phyloP scores from a whole-genome alignment of 106 monocot species.

The Dioscorea alata region DNA sequence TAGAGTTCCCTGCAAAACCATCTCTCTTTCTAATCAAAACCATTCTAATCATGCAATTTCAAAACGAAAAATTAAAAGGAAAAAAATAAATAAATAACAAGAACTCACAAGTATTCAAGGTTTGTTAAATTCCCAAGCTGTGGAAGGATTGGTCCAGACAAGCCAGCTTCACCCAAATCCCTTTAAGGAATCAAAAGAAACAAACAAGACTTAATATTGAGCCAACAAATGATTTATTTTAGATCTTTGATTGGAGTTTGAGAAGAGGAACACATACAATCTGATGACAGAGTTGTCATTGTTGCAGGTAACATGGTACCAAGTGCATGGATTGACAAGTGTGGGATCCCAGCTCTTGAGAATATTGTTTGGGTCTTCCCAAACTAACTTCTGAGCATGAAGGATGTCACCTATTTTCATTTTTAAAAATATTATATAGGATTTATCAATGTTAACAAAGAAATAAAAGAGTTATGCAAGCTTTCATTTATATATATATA shows the following conservation, averaged over 20 bases:
- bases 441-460: too few relatives aligned
- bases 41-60: neutral
- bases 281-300: neutral
- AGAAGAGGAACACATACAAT: neutral
- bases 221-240: too few relatives aligned
- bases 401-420: neutral
- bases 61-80: neutral
- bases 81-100: neutral
- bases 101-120: neutral
- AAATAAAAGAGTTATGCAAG: too few relatives aligned
- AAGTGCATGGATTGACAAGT: conserved; percentile 10
- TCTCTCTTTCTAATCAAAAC: neutral
- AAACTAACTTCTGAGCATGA: neutral
- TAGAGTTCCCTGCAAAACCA: neutral
- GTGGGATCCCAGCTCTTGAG: conserved; percentile 9
- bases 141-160: neutral
- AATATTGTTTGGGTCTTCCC: conserved; percentile 1
- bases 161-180: neutral
- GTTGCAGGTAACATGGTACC: conserved; percentile 13
- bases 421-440: too few relatives aligned
- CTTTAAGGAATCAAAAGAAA: neutral
- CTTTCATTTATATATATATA: too few relatives aligned
- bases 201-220: neutral
- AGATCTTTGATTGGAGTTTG: neutral
- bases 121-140: neutral